Percentiles rank a stretch among this genome's conserved stretches.
Conservation (phyloP, 2,329 filamentous ascomycete genomes). For the Epichloe bromicola region DNA sequence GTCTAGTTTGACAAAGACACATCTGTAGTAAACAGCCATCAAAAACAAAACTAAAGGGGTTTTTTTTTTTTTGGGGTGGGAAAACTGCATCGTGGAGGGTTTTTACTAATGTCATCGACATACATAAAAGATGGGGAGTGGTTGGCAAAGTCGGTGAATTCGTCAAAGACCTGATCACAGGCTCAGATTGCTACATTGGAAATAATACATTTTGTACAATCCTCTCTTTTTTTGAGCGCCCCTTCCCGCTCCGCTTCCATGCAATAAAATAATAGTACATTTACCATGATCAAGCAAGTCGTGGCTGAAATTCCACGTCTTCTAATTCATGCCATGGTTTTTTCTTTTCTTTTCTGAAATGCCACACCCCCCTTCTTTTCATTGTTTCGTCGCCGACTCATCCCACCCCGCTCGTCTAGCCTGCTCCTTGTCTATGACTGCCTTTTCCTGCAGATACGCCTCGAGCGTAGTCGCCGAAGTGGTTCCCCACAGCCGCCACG, state of each 20-base stretch:
- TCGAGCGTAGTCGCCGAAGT: conserved; percentile 39
- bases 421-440: conserved; percentile 20
- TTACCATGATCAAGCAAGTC: background rate
- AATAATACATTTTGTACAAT: background rate
- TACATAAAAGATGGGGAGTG: no score
- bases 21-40: no score
- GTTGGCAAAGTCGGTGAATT: no score
- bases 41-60: no score
- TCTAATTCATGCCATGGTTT: background rate
- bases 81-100: no score
- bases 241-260: background rate
- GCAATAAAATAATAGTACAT: background rate
- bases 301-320: background rate
- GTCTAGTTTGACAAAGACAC: no score
- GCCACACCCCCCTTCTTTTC: background rate
- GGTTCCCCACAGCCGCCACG: conserved; percentile 56
- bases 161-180: background rate
- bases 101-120: no score
- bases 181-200: background rate
- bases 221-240: background rate
- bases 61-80: no score
- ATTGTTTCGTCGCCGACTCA: conserved; percentile 4
- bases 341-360: background rate
- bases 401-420: conserved; percentile 21
- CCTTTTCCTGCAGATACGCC: conserved; percentile 22